Evolutionary conservation across 2,329 filamentous ascomycete genomes (phyloP), one percentile per base, ranked within the genome.

Genomic region (Aspergillus nomiae): DNA sequence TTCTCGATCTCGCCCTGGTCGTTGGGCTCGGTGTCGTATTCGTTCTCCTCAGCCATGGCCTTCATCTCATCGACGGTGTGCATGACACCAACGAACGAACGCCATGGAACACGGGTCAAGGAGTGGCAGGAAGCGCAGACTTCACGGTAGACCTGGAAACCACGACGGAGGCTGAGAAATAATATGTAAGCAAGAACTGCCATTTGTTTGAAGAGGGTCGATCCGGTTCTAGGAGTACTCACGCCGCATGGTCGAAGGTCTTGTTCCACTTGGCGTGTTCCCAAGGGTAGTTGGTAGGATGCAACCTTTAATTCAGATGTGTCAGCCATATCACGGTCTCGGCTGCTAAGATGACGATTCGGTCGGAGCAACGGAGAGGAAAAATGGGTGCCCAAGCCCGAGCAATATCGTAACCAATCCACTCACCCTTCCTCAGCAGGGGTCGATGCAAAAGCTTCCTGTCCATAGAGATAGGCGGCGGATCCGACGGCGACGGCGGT

Each of bases 71-170:
- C 94, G 77, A 97, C 92, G 63, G 95, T 99, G 87, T 97, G 88
- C 80, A 96, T 86, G 70, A 88, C 88, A 79, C 95, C 95, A 76
- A 99, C 95, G 67, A 98, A 87, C 63, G 91, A 77, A 81, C 95
- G 92, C 88, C 96, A 99, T 64, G 95, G 94, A 64, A 99, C 89
- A 85, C 95, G 92, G 82, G 86, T 90, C 68, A 99, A 90, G 67
- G 95, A 99, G 87, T 99, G 95, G 88, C 95, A 99, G 74, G 92
- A 92, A 66, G 94, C 89, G 87, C 95, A 99, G 76, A 99, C 95
- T 84, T 99, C 95, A 73, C 90, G 92, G 87, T 99, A 99, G 78
- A 99, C 95, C 84, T 97, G 94, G 89, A 98, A 99, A 83, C 95
- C 95, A 85, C 95, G 94, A 81, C 95, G 95, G 71, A 99, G 93